Base-by-base conservation (phyloP, 768 basidiomycete species). In the Naganishia antarctica region DNA sequence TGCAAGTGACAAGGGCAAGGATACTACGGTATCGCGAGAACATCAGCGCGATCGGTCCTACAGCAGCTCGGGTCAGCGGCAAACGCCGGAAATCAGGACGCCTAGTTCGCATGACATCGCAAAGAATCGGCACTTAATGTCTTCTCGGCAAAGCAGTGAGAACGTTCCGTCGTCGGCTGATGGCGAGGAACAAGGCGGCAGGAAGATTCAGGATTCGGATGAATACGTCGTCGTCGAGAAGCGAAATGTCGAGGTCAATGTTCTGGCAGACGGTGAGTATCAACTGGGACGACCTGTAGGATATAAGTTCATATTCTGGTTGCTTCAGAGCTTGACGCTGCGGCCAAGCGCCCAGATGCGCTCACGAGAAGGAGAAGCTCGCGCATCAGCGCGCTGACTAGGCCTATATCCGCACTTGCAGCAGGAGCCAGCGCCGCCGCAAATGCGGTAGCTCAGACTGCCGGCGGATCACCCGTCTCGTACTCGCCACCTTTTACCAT, bases 171-270 rank as follows among this genome's bases (percentile, higher is more conserved):
- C 23, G 34, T 13, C 18, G 6, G 23, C 23, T 13, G n/a, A 37
- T 57, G 15, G 28, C n/a, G 53, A 40, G n/a, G 53, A 57, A n/a
- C n/a, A n/a, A 57, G 23, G 34, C 21, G 53, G 23, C 18, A 34
- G 26, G 25, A 60, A 47, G 25, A 44, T 63, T 32, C 49, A 63
- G 31, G 62, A 63, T 29, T 63, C 62, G 7, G 53, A 57, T 23
- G 94, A 98, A 72, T 99, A 99, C 70, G 94, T 98, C 0, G 83
- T 99, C 0, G 89, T 98, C 1, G 92, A 88, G 45, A 91, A 99
- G 60, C 83, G 87, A 53, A 89, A 89, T 1, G 88, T 97, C 2
- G 93, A 98, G 74, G 90, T 97, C 75, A 91, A 90, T 74, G 85
- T 85, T 16, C 84, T 91, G 2, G 87, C 94, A 1, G 94, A 98